Conservation (phyloP, 2,329 filamentous ascomycete species). For the Aspergillus nomiae region DNA sequence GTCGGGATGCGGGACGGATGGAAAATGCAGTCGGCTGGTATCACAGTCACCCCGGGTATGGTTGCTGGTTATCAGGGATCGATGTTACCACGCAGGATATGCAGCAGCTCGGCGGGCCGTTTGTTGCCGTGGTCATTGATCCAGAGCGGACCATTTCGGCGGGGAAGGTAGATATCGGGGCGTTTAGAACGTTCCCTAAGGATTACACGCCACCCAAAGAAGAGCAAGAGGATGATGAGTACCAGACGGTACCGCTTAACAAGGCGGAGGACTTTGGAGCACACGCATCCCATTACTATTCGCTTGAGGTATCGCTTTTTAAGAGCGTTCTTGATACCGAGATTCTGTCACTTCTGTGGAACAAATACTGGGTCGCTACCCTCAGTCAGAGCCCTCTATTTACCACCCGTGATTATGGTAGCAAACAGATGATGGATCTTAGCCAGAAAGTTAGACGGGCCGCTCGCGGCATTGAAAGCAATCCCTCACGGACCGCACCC, state of each 20-base stretch:
- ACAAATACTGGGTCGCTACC: slow-evolving; percentile 95
- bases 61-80: slow-evolving; percentile 96
- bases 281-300: slow-evolving; percentile 87
- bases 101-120: slow-evolving; percentile 90
- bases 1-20: slow-evolving; percentile 72
- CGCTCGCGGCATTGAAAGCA: slow-evolving; percentile 44
- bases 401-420: slow-evolving; percentile 89
- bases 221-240: slow-evolving; percentile 48
- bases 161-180: slow-evolving; percentile 95
- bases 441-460: slow-evolving; percentile 77
- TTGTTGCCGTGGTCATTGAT: slow-evolving; percentile 93
- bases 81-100: slow-evolving; percentile 86
- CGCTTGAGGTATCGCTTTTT: slow-evolving; percentile 88
- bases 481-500: slow-evolving; percentile 30
- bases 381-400: slow-evolving; percentile 87
- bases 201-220: slow-evolving; percentile 63
- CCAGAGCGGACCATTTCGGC: slow-evolving; percentile 93
- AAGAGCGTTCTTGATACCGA: slow-evolving; percentile 89
- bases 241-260: slow-evolving; percentile 71
- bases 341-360: slow-evolving; percentile 88
- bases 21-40: slow-evolving; percentile 99
- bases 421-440: slow-evolving; percentile 87
- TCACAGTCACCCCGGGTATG: slow-evolving; percentile 95
- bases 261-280: slow-evolving; percentile 97
- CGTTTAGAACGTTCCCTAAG: slow-evolving; percentile 87